phyloP scores from a whole-genome alignment of 2,329 filamentous ascomycete species.

The Coniochaeta sp. region DNA sequence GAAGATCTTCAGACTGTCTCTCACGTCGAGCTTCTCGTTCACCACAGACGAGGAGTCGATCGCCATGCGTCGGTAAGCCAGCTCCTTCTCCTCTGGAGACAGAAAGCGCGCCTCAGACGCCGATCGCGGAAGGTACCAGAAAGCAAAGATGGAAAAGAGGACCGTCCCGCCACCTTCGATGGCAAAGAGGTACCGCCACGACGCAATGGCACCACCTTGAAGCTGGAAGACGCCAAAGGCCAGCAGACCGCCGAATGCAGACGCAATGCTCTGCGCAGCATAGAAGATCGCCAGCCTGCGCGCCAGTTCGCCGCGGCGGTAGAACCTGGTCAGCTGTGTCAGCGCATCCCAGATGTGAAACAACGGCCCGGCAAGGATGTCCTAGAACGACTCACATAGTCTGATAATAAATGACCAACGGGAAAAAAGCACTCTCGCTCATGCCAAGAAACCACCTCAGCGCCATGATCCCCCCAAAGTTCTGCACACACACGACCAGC shows the following conservation, averaged over 20 bases:
- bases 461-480: slow-evolving; percentile 22
- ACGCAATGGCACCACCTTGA: slow-evolving; percentile 22
- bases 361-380: slow-evolving; percentile 6
- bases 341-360: slow-evolving; percentile 13
- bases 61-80: slow-evolving; percentile 68
- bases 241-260: background rate
- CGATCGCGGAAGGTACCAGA: slow-evolving; percentile 59
- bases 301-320: slow-evolving; percentile 57
- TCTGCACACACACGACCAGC: slow-evolving; percentile 38
- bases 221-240: slow-evolving; percentile 42
- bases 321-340: slow-evolving; percentile 42
- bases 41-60: slow-evolving; percentile 63
- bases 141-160: slow-evolving; percentile 55
- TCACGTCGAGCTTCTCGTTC: slow-evolving; percentile 42
- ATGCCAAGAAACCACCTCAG: slow-evolving; percentile 60
- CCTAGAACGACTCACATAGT: slow-evolving; percentile 54
- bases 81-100: slow-evolving; percentile 53
- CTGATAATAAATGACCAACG: slow-evolving; percentile 28
- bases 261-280: slow-evolving; percentile 66
- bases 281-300: slow-evolving; percentile 65
- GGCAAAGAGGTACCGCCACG: slow-evolving; percentile 45
- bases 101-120: slow-evolving; percentile 60
- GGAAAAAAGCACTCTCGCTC: slow-evolving; percentile 28
- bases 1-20: slow-evolving; percentile 44
- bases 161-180: slow-evolving; percentile 52